phyloP scores from a whole-genome alignment of 2,329 filamentous ascomycete species.

The Aureobasidium zeae region DNA sequence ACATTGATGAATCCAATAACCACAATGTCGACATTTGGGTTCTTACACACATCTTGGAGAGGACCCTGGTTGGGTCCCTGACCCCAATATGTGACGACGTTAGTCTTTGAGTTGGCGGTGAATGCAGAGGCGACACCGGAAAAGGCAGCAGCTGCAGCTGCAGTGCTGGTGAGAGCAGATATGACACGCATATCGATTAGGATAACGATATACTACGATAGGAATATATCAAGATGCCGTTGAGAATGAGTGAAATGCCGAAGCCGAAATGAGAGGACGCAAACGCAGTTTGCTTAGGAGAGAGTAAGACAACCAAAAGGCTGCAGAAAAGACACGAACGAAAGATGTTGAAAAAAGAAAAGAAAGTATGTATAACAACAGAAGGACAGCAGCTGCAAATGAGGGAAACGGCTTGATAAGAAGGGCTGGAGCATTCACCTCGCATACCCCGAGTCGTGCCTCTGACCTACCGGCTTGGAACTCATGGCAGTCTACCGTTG shows the following conservation, averaged over 20 bases:
- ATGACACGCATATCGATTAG: slow-evolving; percentile 33
- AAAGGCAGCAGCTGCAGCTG: slow-evolving; percentile 28
- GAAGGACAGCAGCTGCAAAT: slow-evolving; percentile 2
- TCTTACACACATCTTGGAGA: slow-evolving; percentile 43
- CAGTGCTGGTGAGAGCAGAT: slow-evolving; percentile 24
- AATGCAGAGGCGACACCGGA: slow-evolving; percentile 33
- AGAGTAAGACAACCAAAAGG: slow-evolving; percentile 13
- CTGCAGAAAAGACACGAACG: slow-evolving; percentile 5
- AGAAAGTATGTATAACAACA: slow-evolving; percentile 2
- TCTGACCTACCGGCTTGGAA: slow-evolving; percentile 4
- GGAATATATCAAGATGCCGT: slow-evolving; percentile 16
- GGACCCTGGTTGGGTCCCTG: slow-evolving; percentile 43
- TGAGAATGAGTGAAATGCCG: slow-evolving; percentile 31
- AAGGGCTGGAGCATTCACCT: no score
- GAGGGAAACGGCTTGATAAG: slow-evolving; percentile 15
- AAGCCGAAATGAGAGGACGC: slow-evolving; percentile 47
- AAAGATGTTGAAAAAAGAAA: slow-evolving; percentile 1
- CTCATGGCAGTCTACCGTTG: slow-evolving; percentile 8
- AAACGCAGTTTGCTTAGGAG: slow-evolving; percentile 30
- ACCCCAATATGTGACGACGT: slow-evolving; percentile 42
- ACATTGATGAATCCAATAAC: slow-evolving; percentile 47
- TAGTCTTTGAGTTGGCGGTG: slow-evolving; percentile 35
- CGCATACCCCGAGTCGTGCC: slow-evolving; percentile 12
- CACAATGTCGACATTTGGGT: slow-evolving; percentile 46
- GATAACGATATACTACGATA: slow-evolving; percentile 10